Evolutionary conservation across 1,284 basidiomycete genomes (phyloP), one percentile per base, ranked within the genome.

Genomic region (Rhodofomes roseus): DNA sequence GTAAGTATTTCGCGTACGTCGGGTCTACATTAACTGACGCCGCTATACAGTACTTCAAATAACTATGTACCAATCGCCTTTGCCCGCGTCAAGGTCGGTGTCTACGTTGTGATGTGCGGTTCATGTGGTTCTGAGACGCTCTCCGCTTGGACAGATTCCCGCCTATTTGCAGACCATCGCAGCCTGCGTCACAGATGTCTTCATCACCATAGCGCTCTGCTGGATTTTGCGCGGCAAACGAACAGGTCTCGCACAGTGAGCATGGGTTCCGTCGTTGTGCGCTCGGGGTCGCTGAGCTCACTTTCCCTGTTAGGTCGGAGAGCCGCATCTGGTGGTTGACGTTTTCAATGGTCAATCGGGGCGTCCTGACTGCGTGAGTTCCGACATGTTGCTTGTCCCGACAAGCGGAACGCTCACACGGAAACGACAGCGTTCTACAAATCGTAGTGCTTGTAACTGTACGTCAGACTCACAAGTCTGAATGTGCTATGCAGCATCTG

Each of bases 271-370:
- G 12, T 36, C n/a, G 20, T 2, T 12, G 18, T 20, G 20, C 14
- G 16, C 14, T 29, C 27, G 46, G 25, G 23, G 16, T 11, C 5
- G 7, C 31, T n/a, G 36, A 9, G 20, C 20, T 52, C 14, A 52
- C n/a, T 20, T n/a, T 25, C 27, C 27, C 27, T 7, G 29, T 36
- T 20, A 52, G 50, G 34, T 52, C 50, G 29, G 50, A 52, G 22
- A 37, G 50, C 31, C 18, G 50, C 3, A 52, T 52, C 20, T 52
- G 50, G 50, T 52, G 50, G 50, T 20, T 52, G 18, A 52, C 50
- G n/a, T 52, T 52, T 31, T 52, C 50, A 5, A 34, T 52, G 50
- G 50, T 52, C n/a, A 52, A 52, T 20, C 50, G 50, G 20, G 50
- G 50, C 34, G 7, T 52, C 22, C 22, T 52, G 4, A 52, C 50